These are phyloP conservation scores for Botryotinia calthae DNA, from an alignment of 2,329 filamentous ascomycete genomes.

Conservation along the genomic window DNA sequence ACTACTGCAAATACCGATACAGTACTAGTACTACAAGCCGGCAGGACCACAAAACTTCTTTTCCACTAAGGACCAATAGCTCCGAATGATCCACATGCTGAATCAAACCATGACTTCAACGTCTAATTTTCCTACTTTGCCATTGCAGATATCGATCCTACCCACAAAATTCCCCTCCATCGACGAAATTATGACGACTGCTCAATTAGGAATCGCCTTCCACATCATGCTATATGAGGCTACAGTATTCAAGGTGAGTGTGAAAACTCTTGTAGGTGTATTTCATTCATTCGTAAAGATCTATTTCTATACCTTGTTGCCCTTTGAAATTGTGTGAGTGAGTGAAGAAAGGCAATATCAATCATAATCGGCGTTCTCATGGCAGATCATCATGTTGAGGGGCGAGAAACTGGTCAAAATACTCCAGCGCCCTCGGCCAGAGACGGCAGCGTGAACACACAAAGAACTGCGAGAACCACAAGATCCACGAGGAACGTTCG, in stretches of 20 bases:
- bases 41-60: background rate
- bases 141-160: background rate
- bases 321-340: background rate
- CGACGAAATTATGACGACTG: background rate
- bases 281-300: background rate
- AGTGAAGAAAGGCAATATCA: background rate
- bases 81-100: constrained; percentile 1
- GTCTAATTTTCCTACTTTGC: background rate
- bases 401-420: background rate
- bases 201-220: background rate
- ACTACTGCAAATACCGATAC: background rate
- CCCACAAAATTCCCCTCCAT: background rate
- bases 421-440: background rate
- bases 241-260: background rate
- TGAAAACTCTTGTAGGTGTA: background rate
- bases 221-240: background rate
- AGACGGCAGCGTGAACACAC: constrained; percentile 8
- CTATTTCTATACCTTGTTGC: background rate
- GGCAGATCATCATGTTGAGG: constrained; percentile 5
- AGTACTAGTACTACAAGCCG: background rate
- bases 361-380: background rate
- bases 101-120: constrained; percentile 2
- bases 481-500: background rate
- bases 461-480: background rate
- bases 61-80: constrained; percentile 6